These are phyloP conservation scores for Curvularia hawaiiensis DNA, from an alignment of 2,329 filamentous ascomycete genomes.

Conservation along the genomic window DNA sequence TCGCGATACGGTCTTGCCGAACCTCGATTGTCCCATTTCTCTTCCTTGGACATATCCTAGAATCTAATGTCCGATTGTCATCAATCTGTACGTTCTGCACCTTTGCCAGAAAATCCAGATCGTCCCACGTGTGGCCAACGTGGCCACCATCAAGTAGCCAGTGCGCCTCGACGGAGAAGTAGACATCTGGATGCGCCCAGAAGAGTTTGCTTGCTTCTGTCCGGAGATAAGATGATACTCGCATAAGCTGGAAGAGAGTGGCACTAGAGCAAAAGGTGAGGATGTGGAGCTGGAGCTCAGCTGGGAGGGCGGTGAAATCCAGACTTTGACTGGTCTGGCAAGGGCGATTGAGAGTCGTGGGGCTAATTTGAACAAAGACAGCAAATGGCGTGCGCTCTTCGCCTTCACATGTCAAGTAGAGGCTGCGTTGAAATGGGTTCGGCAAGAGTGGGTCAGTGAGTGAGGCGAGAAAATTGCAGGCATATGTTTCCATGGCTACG, in stretches of 20 bases:
- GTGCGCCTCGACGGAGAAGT: background rate
- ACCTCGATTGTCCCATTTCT: background rate
- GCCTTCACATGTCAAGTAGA: background rate
- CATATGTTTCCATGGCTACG: no score
- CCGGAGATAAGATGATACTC: slow-evolving; percentile 17
- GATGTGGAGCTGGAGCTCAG: slow-evolving; percentile 22
- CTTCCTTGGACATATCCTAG: background rate
- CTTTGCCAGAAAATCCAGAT: slow-evolving; percentile 15
- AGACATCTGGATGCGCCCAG: slow-evolving; percentile 12
- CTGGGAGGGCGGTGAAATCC: slow-evolving; percentile 6
- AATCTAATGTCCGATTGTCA: background rate
- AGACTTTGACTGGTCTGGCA: no score
- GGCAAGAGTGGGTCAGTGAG: no score
- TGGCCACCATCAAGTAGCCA: slow-evolving; percentile 20
- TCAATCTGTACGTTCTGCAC: slow-evolving; percentile 23
- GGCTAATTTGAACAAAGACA: background rate
- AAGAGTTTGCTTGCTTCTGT: slow-evolving; percentile 26
- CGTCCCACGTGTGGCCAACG: slow-evolving; percentile 13
- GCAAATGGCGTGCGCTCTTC: background rate
- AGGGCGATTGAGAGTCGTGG: no score
- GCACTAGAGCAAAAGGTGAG: slow-evolving; percentile 18
- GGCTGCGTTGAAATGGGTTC: no score
- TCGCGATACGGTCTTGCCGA: background rate
- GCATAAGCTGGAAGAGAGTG: slow-evolving; percentile 26
- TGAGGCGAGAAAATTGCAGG: no score